Base-by-base conservation (phyloP, 768 basidiomycete species). In the Roridomyces roridus region DNA sequence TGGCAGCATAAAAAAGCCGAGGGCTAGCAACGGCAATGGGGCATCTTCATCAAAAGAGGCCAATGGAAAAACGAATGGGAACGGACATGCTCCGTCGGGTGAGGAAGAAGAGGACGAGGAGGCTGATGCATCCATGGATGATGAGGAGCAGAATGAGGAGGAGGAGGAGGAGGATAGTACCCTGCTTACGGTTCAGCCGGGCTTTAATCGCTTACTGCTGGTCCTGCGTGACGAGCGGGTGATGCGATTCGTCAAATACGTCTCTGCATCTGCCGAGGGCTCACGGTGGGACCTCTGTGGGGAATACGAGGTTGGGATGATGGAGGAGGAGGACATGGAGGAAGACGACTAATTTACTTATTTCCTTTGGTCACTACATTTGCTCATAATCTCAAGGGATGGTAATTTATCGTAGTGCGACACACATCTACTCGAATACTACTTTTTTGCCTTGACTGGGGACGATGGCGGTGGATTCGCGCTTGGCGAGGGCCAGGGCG, bases 171-270 rank as follows among this genome's bases (percentile, higher is more conserved):
- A 91, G 46, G 86, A 86, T 41, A 84, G 86, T 45, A 95, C 95
- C 6, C 77, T 98, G 20, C 73, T 98, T 37, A 92, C 91, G 5
- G 88, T 92, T 40, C 90, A 92, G 62, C 91, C 95, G 0, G 89
- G 89, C 5, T 98, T 94, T 76, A 98, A 98, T 71, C 83, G 88
- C 17, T 79, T 98, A 9, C 78, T 96, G 25, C 80, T 98, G 34
- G 96, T 98, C 21, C 76, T 98, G 54, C 84, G 96, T 15, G 96
- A 98, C 71, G 91, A 94, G 67, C 85, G 91, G 18, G 95, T 98
- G 43, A 88, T 98, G 86, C 85, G 85, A 37, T 98, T 98, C 70
- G 93, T 96, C 60, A 98, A 98, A 71, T 98, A 98, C 66, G 85
- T 98, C 18, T 91, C 91, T 24, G 92, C 92, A 15, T 86, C 88